Evolutionary conservation across 1,284 basidiomycete species (phyloP), one percentile per base, ranked within the genome.

Genomic region (Ceratobasidium sp.): DNA sequence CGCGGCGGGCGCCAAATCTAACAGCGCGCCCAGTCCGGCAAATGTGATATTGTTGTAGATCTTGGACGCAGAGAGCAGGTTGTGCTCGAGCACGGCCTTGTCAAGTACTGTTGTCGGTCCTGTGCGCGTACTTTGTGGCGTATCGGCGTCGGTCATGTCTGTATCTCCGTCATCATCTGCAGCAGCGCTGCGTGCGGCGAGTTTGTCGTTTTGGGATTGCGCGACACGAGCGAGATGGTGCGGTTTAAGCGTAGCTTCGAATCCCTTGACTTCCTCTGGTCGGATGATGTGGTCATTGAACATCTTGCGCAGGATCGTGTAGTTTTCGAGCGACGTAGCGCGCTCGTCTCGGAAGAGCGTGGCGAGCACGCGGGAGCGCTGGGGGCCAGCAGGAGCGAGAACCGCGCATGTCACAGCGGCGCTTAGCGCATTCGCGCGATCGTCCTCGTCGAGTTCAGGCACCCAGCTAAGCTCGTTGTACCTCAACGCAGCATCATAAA

Each of bases 31-130:
- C 6, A 98, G 85, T 11, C 95, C 96, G 44, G 89, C 87, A 84
- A 98, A 98, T 7, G 94, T 93, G 85, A 98, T 97, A 81, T 98
- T 98, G 82, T 95, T 95, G 83, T 97, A 97, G 66, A 97, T 94
- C 82, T 96, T 95, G 0, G 95, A 97, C 81, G 95, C 96, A 11
- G 97, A 95, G 77, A 98, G 90, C 19, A 99, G 87, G 83, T 99
- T 99, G 85, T 99, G 98, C 83, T 99, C 97, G 90, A 99, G 95
- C 64, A 99, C 95, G 1, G 98, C 98, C 67, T 96, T 90, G 83
- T 99, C 97, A 43, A 99, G 89, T n/a, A 99, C 96, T 9, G 96
- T 99, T 6, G 94, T 92, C 0, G 97, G 96, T 0, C 94, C 94
- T 46, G 90, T 94, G 74, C 93, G 89, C 77, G 88, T 95, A 85